Evolutionary conservation across 805 yeast genomes (phyloP).

Genomic region (Starmera caribaea): DNA sequence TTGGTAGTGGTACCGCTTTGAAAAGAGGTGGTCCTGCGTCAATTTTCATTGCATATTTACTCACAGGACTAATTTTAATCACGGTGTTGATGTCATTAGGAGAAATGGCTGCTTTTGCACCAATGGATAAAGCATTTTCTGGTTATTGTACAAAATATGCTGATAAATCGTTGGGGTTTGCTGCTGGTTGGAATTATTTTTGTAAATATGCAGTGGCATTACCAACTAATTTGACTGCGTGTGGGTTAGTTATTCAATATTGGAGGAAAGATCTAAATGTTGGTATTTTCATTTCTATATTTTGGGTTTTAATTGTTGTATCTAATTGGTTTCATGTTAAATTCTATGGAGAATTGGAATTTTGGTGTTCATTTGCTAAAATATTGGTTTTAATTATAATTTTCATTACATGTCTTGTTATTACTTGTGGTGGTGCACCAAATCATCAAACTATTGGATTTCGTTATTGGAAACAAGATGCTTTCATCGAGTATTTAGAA

Average conservation of each 20-base stretch:
- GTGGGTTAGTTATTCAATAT: slow-evolving; percentile 41
- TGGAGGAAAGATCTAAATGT: slow-evolving; percentile 38
- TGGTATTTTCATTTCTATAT: slow-evolving; percentile 42
- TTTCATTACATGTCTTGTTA: slow-evolving; percentile 26
- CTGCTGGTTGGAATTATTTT: slow-evolving; percentile 45
- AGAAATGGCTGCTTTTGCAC: slow-evolving; percentile 40
- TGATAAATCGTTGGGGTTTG: slow-evolving; percentile 43
- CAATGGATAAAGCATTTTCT: slow-evolving; percentile 34
- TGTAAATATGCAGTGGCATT: slow-evolving; percentile 39
- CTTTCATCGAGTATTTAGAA: slow-evolving; percentile 21
- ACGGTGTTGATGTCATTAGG: slow-evolving; percentile 40
- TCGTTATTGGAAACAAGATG: slow-evolving; percentile 31
- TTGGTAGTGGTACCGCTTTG: slow-evolving; percentile 44
- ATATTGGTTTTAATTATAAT: slow-evolving; percentile 32
- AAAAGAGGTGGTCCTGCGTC: slow-evolving; percentile 41
- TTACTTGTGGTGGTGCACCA: slow-evolving; percentile 34
- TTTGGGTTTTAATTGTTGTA: slow-evolving; percentile 31
- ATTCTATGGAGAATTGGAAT: slow-evolving; percentile 34
- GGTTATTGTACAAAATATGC: slow-evolving; percentile 38
- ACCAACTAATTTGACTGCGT: slow-evolving; percentile 48
- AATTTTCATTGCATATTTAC: slow-evolving; percentile 36
- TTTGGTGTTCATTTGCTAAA: slow-evolving; percentile 10
- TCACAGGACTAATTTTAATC: slow-evolving; percentile 39
- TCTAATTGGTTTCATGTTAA: slow-evolving; percentile 37
- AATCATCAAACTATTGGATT: slow-evolving; percentile 22